Conservation (phyloP, 1,284 basidiomycete genomes). For the Polyporus tsugae region DNA sequence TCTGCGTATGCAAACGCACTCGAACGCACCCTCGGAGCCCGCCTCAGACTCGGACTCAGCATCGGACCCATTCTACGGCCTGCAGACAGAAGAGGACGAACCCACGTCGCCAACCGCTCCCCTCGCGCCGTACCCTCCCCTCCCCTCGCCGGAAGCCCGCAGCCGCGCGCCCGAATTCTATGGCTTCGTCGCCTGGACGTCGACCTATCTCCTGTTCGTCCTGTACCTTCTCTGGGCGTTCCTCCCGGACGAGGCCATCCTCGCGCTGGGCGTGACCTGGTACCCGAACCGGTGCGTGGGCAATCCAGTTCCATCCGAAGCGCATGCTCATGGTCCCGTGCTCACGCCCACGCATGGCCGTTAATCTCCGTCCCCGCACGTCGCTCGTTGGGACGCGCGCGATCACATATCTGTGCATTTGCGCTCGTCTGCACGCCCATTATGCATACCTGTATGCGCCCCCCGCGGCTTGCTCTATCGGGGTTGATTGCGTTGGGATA, state of each 20-base stretch:
- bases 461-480: not conserved
- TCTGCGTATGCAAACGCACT: not conserved
- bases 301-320: slow-evolving; percentile 12
- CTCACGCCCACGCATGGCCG: slow-evolving; percentile 17
- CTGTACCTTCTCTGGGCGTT: slow-evolving; percentile 76
- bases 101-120: slow-evolving; percentile 63
- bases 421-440: not conserved
- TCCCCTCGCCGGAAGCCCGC: slow-evolving; percentile 51
- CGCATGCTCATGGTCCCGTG: slow-evolving; percentile 9
- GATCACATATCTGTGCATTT: slow-evolving; percentile 2
- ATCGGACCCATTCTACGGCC: not conserved
- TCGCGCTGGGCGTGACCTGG: slow-evolving; percentile 77
- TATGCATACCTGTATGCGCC: not conserved
- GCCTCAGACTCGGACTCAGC: slow-evolving; percentile 13
- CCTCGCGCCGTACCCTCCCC: slow-evolving; percentile 58
- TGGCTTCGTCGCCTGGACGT: slow-evolving; percentile 86
- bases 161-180: slow-evolving; percentile 85
- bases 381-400: slow-evolving; percentile 1
- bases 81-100: slow-evolving; percentile 26
- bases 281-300: slow-evolving; percentile 82
- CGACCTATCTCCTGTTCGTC: slow-evolving; percentile 76
- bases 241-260: slow-evolving; percentile 61
- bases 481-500: slow-evolving; percentile 1
- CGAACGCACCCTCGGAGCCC: not conserved
- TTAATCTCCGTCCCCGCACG: slow-evolving; percentile 33